Conservation (phyloP, 2,329 filamentous ascomycete genomes). For the Diplodia scrobiculata region DNA sequence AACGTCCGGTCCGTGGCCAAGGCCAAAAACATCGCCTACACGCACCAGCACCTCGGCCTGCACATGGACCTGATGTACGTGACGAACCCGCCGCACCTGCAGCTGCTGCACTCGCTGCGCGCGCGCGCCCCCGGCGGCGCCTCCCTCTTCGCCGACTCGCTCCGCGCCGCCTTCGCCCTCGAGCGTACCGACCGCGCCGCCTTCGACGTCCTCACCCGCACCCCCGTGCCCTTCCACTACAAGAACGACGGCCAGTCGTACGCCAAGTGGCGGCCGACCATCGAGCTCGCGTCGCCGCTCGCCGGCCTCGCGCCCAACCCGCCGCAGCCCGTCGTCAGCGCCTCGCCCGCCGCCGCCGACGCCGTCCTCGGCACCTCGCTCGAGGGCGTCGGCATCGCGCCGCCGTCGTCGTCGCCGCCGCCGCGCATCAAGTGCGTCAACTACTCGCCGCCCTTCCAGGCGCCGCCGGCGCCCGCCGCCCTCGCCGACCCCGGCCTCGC, state of each 20-base stretch:
- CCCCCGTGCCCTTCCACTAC: conserved; percentile 66
- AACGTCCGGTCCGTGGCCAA: conserved; percentile 80
- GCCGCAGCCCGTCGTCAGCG: conserved; percentile 11
- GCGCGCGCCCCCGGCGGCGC: conserved; percentile 79
- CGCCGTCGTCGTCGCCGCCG: no score
- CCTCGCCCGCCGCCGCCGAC: background rate
- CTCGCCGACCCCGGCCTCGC: conserved; percentile 2
- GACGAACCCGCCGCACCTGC: conserved; percentile 73
- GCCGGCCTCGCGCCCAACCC: conserved; percentile 5
- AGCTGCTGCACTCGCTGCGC: conserved; percentile 85
- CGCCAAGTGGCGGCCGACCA: conserved; percentile 58
- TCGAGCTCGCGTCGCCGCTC: conserved; percentile 46
- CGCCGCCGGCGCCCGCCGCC: conserved; percentile 45
- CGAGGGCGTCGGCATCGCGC: no score
- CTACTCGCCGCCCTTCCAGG: conserved; percentile 83
- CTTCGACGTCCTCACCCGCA: conserved; percentile 48
- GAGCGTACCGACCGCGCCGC: conserved; percentile 31
- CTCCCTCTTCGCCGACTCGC: conserved; percentile 80
- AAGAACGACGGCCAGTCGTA: conserved; percentile 66
- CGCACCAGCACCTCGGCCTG: conserved; percentile 75
- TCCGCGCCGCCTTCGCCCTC: conserved; percentile 59
- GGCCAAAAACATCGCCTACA: conserved; percentile 90
- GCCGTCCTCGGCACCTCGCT: background rate
- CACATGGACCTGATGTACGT: conserved; percentile 87
- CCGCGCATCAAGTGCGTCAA: conserved; percentile 52